These are phyloP conservation scores for Podaxis sp. DNA, from an alignment of 768 basidiomycete species.

Conservation along the genomic window DNA sequence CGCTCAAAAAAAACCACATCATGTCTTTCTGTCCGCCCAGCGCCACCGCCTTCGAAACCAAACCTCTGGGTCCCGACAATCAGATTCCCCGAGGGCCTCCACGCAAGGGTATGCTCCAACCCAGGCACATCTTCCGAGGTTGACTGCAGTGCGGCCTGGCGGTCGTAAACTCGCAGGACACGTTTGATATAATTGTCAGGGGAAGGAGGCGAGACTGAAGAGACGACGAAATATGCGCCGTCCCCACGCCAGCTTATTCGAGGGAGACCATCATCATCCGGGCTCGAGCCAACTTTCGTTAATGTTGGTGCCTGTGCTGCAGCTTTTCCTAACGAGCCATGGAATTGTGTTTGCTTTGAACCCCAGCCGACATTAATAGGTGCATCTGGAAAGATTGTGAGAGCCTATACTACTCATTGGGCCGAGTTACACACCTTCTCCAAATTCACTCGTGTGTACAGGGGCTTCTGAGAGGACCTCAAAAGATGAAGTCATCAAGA, in stretches of 20 bases:
- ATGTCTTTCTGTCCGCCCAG: slow-evolving; percentile 63
- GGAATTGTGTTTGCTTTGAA: slow-evolving; percentile 94
- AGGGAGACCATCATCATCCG: slow-evolving; percentile 66
- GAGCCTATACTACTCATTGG: neutral
- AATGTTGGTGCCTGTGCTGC: slow-evolving; percentile 56
- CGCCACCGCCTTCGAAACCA: slow-evolving; percentile 68
- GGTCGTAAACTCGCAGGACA: slow-evolving; percentile 69
- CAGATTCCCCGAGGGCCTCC: slow-evolving; percentile 88
- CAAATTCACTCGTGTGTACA: slow-evolving; percentile 73
- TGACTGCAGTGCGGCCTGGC: slow-evolving; percentile 69
- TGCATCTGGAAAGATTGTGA: slow-evolving; percentile 46
- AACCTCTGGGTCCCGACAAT: slow-evolving; percentile 81
- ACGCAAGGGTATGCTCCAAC: slow-evolving; percentile 72
- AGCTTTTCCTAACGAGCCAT: slow-evolving; percentile 88
- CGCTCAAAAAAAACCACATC: slow-evolving; percentile 94
- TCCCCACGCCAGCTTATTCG: slow-evolving; percentile 95
- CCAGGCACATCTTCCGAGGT: slow-evolving; percentile 84
- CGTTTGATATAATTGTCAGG: slow-evolving; percentile 34
- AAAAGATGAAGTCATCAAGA: slow-evolving; percentile 86
- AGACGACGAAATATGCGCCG: slow-evolving; percentile 83
- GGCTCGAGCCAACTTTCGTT: slow-evolving; percentile 44
- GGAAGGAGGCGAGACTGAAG: slow-evolving; percentile 50
- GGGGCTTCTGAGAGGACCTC: slow-evolving; percentile 81
- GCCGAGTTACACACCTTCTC: slow-evolving; percentile 55
- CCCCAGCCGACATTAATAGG: slow-evolving; percentile 99